Evolutionary conservation across 768 basidiomycete species (phyloP).

Genomic region (Trametes sanguinea): DNA sequence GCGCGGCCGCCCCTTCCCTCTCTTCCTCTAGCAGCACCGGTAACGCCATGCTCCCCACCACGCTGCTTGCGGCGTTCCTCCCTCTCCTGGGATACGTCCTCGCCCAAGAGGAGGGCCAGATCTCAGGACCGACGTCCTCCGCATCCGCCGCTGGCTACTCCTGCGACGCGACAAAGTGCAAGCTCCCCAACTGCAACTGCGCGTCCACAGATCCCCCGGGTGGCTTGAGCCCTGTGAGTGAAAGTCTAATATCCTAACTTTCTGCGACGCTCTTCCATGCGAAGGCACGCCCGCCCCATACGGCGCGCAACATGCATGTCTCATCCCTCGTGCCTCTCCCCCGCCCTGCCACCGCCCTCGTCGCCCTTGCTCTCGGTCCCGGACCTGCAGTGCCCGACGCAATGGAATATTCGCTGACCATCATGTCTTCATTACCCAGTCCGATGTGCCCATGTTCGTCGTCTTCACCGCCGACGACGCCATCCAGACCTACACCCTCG

Average conservation of each 20-base stretch:
- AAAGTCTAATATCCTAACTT: slow-evolving; percentile 17
- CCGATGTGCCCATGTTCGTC: slow-evolving; percentile 64
- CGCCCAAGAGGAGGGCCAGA: slow-evolving; percentile 25
- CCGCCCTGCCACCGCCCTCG: neutral
- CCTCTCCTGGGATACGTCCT: slow-evolving; percentile 21
- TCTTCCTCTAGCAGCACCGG: neutral
- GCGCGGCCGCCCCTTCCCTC: slow-evolving; percentile 3
- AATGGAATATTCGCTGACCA: neutral
- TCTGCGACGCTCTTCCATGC: slow-evolving; percentile 3
- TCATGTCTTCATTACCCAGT: slow-evolving; percentile 36
- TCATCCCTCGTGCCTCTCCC: slow-evolving; percentile 2
- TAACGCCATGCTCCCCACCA: slow-evolving; percentile 14
- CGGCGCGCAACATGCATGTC: slow-evolving; percentile 14
- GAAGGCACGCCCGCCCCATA: slow-evolving; percentile 1
- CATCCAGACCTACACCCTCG: slow-evolving; percentile 73
- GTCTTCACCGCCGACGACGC: slow-evolving; percentile 81
- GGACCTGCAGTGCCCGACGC: neutral
- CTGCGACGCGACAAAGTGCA: slow-evolving; percentile 64
- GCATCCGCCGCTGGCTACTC: slow-evolving; percentile 63
- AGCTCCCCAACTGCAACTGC: slow-evolving; percentile 71
- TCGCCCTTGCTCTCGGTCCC: neutral
- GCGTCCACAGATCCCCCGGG: slow-evolving; percentile 75
- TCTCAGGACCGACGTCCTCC: slow-evolving; percentile 56
- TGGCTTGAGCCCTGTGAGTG: slow-evolving; percentile 61
- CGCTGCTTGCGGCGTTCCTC: slow-evolving; percentile 20